Evolutionary conservation across 1,139 yeast species (phyloP).

Genomic region (Geotrichum histeridarum): DNA sequence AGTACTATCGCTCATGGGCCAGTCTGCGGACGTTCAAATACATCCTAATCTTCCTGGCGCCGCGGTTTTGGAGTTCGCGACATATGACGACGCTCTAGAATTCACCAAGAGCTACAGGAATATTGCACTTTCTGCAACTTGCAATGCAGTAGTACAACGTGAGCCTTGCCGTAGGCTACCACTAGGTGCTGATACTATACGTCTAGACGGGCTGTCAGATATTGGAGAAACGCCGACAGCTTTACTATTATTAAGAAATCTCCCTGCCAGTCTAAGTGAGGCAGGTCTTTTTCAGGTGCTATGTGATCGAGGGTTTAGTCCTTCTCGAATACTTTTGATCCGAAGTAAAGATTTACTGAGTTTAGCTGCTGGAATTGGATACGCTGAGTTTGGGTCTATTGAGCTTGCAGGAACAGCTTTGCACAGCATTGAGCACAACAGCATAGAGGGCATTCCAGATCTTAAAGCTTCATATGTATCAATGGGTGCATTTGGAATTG

Average conservation of each 20-base stretch:
- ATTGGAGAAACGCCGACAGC: slow-evolving; percentile 17
- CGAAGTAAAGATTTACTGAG: slow-evolving; percentile 8
- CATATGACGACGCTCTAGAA: neutral
- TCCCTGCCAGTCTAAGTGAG: slow-evolving; percentile 4
- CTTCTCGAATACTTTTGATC: slow-evolving; percentile 9
- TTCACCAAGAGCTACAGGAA: slow-evolving; percentile 1
- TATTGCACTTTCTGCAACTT: neutral
- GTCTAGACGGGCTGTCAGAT: slow-evolving; percentile 9
- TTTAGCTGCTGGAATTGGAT: slow-evolving; percentile 17
- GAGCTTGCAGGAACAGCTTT: slow-evolving; percentile 11
- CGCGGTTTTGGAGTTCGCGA: slow-evolving; percentile 2
- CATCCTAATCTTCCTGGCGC: slow-evolving; percentile 5
- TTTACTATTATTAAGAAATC: slow-evolving; percentile 13
- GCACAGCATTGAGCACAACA: neutral
- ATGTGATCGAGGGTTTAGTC: neutral
- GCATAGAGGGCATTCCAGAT: neutral
- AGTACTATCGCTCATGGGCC: slow-evolving; percentile 4
- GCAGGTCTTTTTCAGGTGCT: neutral
- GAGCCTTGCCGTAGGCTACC: slow-evolving; percentile 4
- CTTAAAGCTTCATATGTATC: slow-evolving; percentile 16
- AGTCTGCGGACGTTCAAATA: slow-evolving; percentile 1
- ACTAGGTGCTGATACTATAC: slow-evolving; percentile 1
- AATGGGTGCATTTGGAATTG: slow-evolving; percentile 18
- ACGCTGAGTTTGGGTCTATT: slow-evolving; percentile 14
- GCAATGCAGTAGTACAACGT: neutral